Evolutionary conservation across 2,329 filamentous ascomycete species (phyloP), one percentile per base, ranked within the genome.

Genomic region (Microsporum ferrugineum): DNA sequence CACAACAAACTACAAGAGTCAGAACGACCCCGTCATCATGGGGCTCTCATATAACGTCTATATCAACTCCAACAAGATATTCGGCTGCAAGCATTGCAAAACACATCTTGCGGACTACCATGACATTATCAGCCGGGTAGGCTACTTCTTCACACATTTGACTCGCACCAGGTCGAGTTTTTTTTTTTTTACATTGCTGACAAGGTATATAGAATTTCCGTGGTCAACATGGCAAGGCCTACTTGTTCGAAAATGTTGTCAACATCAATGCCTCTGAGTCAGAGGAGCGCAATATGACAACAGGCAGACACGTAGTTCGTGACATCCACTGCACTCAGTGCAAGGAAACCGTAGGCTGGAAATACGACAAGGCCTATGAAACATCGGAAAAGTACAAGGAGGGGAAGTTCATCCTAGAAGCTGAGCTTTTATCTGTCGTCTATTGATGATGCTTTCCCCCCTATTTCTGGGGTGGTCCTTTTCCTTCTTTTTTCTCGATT

Each of bases 311-410:
- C 75, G 82, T 97, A 61, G 94, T 99, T 56, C 87, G 94, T 62
- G 94, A 99, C 73, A 96, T 99, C 69, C 80, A 80, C 62, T 99
- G 94, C 78, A 83, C 88, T 62, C 89, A 95, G 75, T 99, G 94
- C 82, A 88, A 88, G 72, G 88, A 91, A 74, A 88, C 87, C 34
- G 94, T 99, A 59, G 94, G 94, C 39, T 99, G 94, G 94, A 97
- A 96, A 75, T 99, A 99, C 73, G 94, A 99, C 76, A 96, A 95
- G 78, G 94, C 94, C 0, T 97, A 88, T 73, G 94, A 99, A 78
- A 76, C 79, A 38, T 86, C 82, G 65, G 92, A 99, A 82, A 96
- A 96, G 77, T 99, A 99, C 78, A 99, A 99, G 79, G 94, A 99
- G 80, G 91, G 91, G 61, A 99, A 97, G 78, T 97, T 88, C 73